Percentiles rank a stretch among this genome's conserved stretches.
Conservation (phyloP, 1,284 basidiomycete genomes). For the Schizophyllum amplum region DNA sequence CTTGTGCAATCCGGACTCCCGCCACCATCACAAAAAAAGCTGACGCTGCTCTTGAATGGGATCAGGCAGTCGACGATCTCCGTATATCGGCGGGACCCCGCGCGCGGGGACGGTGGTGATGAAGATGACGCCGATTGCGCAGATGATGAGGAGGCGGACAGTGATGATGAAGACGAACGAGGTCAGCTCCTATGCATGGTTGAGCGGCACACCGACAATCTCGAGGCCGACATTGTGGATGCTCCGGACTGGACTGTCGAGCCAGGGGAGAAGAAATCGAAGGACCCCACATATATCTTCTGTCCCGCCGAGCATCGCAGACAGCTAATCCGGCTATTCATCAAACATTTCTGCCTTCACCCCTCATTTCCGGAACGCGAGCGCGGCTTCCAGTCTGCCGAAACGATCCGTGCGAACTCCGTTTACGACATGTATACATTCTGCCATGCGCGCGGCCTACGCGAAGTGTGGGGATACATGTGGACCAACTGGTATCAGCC, state of each 20-base stretch:
- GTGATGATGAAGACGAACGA: too few species aligned
- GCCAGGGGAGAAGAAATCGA: slow-evolving; percentile 15
- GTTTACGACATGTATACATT: slow-evolving; percentile 25
- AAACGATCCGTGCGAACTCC: slow-evolving; percentile 16
- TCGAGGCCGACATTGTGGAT: slow-evolving; percentile 17
- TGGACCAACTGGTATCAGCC: slow-evolving; percentile 27
- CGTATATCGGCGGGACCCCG: too few species aligned
- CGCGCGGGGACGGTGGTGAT: too few species aligned
- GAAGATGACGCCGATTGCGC: too few species aligned
- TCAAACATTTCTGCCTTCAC: slow-evolving; percentile 25
- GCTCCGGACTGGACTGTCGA: slow-evolving; percentile 26
- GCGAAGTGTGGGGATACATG: slow-evolving; percentile 28
- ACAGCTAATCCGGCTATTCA: slow-evolving; percentile 22
- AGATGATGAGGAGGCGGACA: too few species aligned
- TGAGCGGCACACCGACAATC: too few species aligned
- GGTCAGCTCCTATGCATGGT: too few species aligned
- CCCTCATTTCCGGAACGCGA: slow-evolving; percentile 17
- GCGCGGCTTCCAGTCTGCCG: slow-evolving; percentile 3
- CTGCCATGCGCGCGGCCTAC: slow-evolving; percentile 19
- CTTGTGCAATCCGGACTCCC: too few species aligned
- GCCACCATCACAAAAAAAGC: too few species aligned
- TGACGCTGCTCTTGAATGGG: too few species aligned
- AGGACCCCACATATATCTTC: slow-evolving; percentile 21
- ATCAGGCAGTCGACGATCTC: too few species aligned
- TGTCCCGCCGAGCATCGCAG: slow-evolving; percentile 22